Percentiles rank a stretch among this genome's conserved stretches.
phyloP scores from a whole-genome alignment of 2,329 filamentous ascomycete species.

The Lecanoromycetidae sp. region DNA sequence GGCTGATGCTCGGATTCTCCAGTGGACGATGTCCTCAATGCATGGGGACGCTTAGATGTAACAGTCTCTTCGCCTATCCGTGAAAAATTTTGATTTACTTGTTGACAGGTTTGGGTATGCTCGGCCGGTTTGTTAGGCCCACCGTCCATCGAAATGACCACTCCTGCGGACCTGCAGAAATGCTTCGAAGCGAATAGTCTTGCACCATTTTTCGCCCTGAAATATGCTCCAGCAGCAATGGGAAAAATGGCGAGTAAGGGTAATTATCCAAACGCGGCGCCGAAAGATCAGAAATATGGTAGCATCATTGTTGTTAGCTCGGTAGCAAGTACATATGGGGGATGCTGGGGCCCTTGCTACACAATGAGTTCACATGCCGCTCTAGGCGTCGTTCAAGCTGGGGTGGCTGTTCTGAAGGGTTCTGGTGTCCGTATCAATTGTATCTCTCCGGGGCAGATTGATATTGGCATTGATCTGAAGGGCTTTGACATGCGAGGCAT shows the following conservation, averaged over 20 bases:
- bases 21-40: conserved; percentile 52
- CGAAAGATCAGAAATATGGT: conserved; percentile 49
- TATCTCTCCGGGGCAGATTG: conserved; percentile 25
- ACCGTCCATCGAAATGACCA: conserved; percentile 44
- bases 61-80: too few species aligned
- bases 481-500: conserved; percentile 33
- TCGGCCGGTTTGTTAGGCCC: conserved; percentile 47
- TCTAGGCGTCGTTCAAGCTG: conserved; percentile 47
- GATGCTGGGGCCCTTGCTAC: conserved; percentile 49
- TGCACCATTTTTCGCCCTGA: conserved; percentile 53
- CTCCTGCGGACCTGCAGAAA: conserved; percentile 42
- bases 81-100: too few species aligned
- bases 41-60: conserved; percentile 49
- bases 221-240: conserved; percentile 54
- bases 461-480: conserved; percentile 33
- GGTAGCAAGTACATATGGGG: conserved; percentile 45
- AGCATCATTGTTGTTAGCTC: conserved; percentile 50
- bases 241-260: conserved; percentile 43
- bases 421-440: conserved; percentile 49
- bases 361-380: conserved; percentile 51
- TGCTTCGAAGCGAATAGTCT: conserved; percentile 50
- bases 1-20: too few species aligned
- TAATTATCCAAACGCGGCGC: conserved; percentile 48
- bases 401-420: conserved; percentile 45
- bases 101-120: conserved; percentile 49